Percentiles rank a stretch among this genome's conserved stretches.
Conservation (phyloP, 2,329 filamentous ascomycete species). For the Trichoderma oligosporum region DNA sequence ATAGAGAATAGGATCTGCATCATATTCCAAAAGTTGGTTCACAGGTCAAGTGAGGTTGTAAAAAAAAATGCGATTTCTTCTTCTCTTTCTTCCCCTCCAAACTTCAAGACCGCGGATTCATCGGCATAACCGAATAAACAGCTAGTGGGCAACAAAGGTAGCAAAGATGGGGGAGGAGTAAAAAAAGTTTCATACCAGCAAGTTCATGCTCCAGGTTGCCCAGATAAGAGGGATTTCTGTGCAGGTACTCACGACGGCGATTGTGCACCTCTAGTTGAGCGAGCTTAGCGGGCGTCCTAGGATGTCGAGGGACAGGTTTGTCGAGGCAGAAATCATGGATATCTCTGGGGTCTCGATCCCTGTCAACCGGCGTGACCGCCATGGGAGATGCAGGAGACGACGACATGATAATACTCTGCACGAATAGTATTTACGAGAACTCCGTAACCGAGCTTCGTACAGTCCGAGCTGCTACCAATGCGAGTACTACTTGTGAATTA, state of each 20-base stretch:
- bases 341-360: background rate
- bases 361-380: background rate
- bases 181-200: slow-evolving; percentile 37
- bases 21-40: background rate
- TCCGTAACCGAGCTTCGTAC: too few relatives aligned
- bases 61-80: background rate
- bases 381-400: background rate
- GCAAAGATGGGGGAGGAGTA: background rate
- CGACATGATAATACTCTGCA: background rate
- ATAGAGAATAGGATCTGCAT: slow-evolving; percentile 71
- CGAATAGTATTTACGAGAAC: too few relatives aligned
- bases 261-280: slow-evolving; percentile 63
- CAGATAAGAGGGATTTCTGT: slow-evolving; percentile 70
- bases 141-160: background rate
- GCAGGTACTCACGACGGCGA: slow-evolving; percentile 71
- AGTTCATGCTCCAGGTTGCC: slow-evolving; percentile 52
- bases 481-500: too few relatives aligned
- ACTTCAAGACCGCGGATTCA: background rate
- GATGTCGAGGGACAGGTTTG: slow-evolving; percentile 43
- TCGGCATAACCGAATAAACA: background rate
- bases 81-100: background rate
- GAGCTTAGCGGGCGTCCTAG: slow-evolving; percentile 39
- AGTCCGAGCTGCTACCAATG: too few relatives aligned
- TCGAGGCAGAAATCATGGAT: slow-evolving; percentile 20
- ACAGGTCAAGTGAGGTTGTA: background rate